Percentiles rank a stretch among this genome's conserved stretches.
phyloP scores from a whole-genome alignment of 768 basidiomycete species.

The Cystofilobasidium ferigula region DNA sequence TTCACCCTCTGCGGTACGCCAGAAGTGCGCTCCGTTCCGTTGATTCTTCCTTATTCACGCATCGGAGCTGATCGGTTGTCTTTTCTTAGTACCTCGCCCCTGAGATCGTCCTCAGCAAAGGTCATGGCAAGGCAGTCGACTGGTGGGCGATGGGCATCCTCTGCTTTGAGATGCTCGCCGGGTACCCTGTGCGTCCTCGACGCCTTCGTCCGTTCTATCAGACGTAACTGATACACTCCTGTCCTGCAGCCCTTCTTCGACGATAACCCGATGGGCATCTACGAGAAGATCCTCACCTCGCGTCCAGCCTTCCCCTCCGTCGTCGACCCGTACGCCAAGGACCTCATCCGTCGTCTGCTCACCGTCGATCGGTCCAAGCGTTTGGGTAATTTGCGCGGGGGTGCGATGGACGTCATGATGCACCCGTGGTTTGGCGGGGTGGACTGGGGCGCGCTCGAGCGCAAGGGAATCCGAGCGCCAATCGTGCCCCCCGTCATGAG shows the following conservation, averaged over 20 bases:
- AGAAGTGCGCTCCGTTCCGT: constrained; percentile 22
- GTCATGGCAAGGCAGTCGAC: constrained; percentile 94
- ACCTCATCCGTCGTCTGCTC: constrained; percentile 76
- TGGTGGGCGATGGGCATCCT: constrained; percentile 99
- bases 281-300: constrained; percentile 88
- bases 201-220: constrained; percentile 19
- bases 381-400: constrained; percentile 83
- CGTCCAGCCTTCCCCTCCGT: constrained; percentile 81
- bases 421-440: constrained; percentile 52
- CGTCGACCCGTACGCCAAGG: constrained; percentile 79
- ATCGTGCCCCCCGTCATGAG: constrained; percentile 14
- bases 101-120: constrained; percentile 94
- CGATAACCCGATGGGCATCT: constrained; percentile 93
- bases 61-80: no score
- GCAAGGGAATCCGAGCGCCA: constrained; percentile 70
- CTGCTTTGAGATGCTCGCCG: constrained; percentile 97
- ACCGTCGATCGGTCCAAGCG: constrained; percentile 85
- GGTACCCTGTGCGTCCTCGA: constrained; percentile 54
- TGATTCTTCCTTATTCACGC: no score
- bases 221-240: background rate
- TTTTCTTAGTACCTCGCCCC: constrained; percentile 72
- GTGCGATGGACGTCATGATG: constrained; percentile 65
- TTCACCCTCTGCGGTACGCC: constrained; percentile 75
- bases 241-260: constrained; percentile 83
- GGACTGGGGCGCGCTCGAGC: constrained; percentile 78